Evolutionary conservation across 768 basidiomycete genomes (phyloP).

Genomic region (Mycena leptocephala): DNA sequence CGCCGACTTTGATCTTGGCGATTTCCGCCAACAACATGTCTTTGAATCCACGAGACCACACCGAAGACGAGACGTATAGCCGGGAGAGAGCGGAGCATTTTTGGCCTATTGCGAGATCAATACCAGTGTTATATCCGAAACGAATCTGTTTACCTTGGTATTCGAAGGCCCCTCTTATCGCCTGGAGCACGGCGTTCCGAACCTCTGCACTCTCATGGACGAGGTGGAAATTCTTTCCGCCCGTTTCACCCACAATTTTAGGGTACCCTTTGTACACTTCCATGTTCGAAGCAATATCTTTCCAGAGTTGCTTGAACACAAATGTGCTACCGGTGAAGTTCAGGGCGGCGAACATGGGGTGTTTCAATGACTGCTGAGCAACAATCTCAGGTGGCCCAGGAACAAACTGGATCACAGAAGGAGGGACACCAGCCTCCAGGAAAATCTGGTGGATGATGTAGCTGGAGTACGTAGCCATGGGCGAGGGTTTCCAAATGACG

Average conservation of each 20-base stretch:
- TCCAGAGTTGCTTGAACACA: constrained; percentile 97
- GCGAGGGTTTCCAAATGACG: constrained; percentile 97
- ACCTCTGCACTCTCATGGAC: constrained; percentile 92
- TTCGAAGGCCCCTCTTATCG: constrained; percentile 92
- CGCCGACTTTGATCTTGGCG: constrained; percentile 89
- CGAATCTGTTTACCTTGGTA: constrained; percentile 80
- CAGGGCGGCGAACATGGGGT: constrained; percentile 87
- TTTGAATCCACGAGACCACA: constrained; percentile 93
- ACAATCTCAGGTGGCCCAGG: constrained; percentile 92
- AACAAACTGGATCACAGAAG: constrained; percentile 97
- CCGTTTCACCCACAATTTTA: constrained; percentile 97
- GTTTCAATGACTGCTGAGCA: constrained; percentile 80
- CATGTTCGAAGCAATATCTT: constrained; percentile 91
- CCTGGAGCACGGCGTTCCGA: constrained; percentile 91
- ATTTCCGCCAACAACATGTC: constrained; percentile 82
- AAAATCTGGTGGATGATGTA: constrained; percentile 94
- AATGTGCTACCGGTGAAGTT: constrained; percentile 98
- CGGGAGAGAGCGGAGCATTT: constrained; percentile 97
- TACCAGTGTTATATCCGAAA: not conserved
- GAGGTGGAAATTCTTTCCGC: constrained; percentile 99
- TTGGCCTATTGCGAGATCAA: constrained; percentile 70
- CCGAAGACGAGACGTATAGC: constrained; percentile 88
- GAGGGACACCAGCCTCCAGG: constrained; percentile 93
- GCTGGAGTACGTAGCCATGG: constrained; percentile 95
- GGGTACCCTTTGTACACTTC: constrained; percentile 93